A percentile compares a stretch with the other conserved stretches of the same genome.
Conservation (phyloP, 768 basidiomycete species). For the Kondoa malvinella region DNA sequence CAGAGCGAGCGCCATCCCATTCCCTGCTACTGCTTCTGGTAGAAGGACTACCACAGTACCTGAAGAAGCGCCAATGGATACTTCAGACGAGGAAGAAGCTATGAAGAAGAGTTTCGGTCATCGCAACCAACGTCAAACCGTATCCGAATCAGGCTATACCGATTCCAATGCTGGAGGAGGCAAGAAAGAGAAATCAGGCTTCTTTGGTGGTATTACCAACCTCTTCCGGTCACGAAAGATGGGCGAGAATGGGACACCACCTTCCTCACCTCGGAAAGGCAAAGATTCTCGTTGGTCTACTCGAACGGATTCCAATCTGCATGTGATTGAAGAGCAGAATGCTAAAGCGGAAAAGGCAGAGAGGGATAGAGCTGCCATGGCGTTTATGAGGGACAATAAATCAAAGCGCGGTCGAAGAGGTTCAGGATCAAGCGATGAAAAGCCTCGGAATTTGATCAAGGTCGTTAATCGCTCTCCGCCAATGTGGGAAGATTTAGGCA, state of each 20-base stretch:
- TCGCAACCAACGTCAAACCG: slow-evolving; percentile 6
- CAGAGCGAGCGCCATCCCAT: not conserved
- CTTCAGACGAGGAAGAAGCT: slow-evolving; percentile 1
- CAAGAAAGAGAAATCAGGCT: slow-evolving; percentile 1
- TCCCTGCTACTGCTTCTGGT: not conserved
- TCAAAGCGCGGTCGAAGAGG: not conserved
- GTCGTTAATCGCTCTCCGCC: slow-evolving; percentile 1
- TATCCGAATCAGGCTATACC: slow-evolving; percentile 4
- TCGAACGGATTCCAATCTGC: slow-evolving; percentile 7
- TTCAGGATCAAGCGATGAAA: not conserved
- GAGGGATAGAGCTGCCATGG: slow-evolving; percentile 9
- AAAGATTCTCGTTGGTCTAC: slow-evolving; percentile 2
- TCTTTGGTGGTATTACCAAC: slow-evolving; percentile 11
- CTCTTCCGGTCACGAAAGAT: slow-evolving; percentile 9
- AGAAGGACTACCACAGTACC: slow-evolving; percentile 2
- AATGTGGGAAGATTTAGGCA: slow-evolving; percentile 1
- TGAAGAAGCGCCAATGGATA: not conserved
- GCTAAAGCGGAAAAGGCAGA: slow-evolving; percentile 1
- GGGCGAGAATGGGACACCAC: slow-evolving; percentile 11
- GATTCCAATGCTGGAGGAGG: slow-evolving; percentile 4
- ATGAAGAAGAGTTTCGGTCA: not conserved
- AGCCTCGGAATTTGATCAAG: not conserved
- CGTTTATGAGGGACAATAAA: slow-evolving; percentile 8
- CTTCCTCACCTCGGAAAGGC: slow-evolving; percentile 7
- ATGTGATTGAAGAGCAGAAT: not conserved